Evolutionary conservation across 805 yeast species (phyloP), one percentile per base, ranked within the genome.

Genomic region (Tetrapisispora namnaoensis): DNA sequence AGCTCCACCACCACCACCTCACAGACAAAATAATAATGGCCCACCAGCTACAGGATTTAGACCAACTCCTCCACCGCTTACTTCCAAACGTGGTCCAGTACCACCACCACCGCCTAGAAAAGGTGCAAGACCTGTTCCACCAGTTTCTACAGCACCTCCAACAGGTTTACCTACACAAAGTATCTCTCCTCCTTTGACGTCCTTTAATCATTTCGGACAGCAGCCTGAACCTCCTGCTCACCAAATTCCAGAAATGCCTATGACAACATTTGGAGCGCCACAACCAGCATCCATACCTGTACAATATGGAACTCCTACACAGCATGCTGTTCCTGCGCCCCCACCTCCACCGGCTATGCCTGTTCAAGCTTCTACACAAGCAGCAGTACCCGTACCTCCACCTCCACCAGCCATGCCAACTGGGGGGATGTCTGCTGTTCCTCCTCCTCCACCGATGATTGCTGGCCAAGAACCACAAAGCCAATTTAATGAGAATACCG

Each of bases 1-100:
- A 9, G 63, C 61, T 11, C 68, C 67, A 21, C 60, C 63, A n/a
- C 58, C 59, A 5, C 62, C 59, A 11, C 63, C 62, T 41, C 54
- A 51, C 43, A 47, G 55, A 49, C 42, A 62, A 4, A 41, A 65
- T 20, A 53, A 59, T 21, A 46, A 60, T n/a, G 49, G 66, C 17
- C 53, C 61, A n/a, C 53, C 60, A 34, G 50, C 58, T 24, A 50
- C 53, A 14, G 49, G 57, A n/a, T 38, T 30, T 20, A 42, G 35
- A 32, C 35, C 35, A 32, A 32, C 35, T 32, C 35, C 44, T 10
- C 27, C 17, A n/a, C 43, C 50, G 18, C 35, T 14, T 14, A 10
- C n/a, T 32, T 48, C 48, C 27, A 55, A 56, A 42, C 48, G 55
- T 36, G 56, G 58, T 3, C 54, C 55, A 11, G 57, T 46, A 11